Evolutionary conservation across 768 basidiomycete genomes (phyloP).

Genomic region (Rhizopogon sp.): DNA sequence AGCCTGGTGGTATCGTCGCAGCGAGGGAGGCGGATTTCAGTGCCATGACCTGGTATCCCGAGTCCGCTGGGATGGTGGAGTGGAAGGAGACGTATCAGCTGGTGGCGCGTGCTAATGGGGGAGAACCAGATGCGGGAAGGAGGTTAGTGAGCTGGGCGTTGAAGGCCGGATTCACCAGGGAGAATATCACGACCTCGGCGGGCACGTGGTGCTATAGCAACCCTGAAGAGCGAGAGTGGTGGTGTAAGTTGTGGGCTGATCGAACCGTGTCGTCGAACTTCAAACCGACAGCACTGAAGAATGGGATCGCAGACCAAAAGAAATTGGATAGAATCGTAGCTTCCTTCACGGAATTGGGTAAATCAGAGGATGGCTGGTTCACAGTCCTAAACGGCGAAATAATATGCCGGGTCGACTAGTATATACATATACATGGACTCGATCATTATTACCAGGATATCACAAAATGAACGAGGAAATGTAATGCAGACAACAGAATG

Average conservation of each 20-base stretch:
- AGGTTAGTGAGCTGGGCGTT: constrained; percentile 33
- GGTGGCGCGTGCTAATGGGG: constrained; percentile 27
- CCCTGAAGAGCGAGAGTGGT: constrained; percentile 33
- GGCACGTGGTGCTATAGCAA: constrained; percentile 34
- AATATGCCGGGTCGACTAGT: constrained; percentile 15
- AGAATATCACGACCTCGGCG: constrained; percentile 21
- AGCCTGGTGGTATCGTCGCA: constrained; percentile 42
- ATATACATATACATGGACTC: neutral
- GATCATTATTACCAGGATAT: neutral
- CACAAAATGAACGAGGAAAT: neutral
- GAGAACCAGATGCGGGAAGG: constrained; percentile 36
- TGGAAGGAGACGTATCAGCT: constrained; percentile 13
- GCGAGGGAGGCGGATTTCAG: constrained; percentile 37
- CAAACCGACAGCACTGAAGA: constrained; percentile 24
- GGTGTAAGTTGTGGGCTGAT: constrained; percentile 34
- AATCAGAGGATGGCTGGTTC: constrained; percentile 30
- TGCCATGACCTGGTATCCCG: constrained; percentile 31
- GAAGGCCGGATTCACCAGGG: constrained; percentile 28
- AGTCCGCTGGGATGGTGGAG: constrained; percentile 24
- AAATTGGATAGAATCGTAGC: constrained; percentile 16
- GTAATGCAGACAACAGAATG: neutral
- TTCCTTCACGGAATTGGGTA: constrained; percentile 26
- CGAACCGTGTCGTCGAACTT: constrained; percentile 30
- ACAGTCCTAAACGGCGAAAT: constrained; percentile 29
- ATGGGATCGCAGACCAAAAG: constrained; percentile 17